Percentiles rank a stretch among this genome's conserved stretches.
Evolutionary conservation across 2,329 filamentous ascomycete genomes (phyloP).

Genomic region (Lizonia empirigonia): DNA sequence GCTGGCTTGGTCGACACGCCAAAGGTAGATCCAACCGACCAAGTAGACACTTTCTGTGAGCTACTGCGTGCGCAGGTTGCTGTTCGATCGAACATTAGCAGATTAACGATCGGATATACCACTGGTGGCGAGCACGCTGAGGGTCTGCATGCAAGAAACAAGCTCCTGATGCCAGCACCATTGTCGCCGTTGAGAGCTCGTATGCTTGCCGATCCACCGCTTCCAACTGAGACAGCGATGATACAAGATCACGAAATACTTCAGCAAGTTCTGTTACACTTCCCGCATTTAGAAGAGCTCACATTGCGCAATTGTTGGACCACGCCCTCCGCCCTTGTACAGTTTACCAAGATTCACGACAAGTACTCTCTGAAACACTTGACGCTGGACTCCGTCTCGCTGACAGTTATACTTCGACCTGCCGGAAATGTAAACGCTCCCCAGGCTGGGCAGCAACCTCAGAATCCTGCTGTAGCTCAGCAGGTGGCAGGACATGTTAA

Average conservation of each 20-base stretch:
- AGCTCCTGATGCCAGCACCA: constrained; percentile 67
- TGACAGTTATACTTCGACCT: constrained; percentile 51
- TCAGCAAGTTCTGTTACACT: constrained; percentile 50
- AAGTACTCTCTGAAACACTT: constrained; percentile 58
- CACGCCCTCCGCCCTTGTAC: constrained; percentile 62
- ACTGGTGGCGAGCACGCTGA: constrained; percentile 70
- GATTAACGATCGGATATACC: constrained; percentile 68
- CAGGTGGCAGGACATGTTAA: neutral
- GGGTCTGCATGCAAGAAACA: constrained; percentile 66
- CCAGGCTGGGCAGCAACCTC: neutral
- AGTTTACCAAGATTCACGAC: constrained; percentile 58
- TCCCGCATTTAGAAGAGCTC: constrained; percentile 64
- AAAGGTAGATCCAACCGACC: constrained; percentile 57
- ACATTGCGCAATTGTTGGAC: constrained; percentile 73
- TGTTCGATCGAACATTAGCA: constrained; percentile 57
- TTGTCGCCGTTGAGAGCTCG: constrained; percentile 43
- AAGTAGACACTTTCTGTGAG: constrained; percentile 58
- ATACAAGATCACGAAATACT: constrained; percentile 19
- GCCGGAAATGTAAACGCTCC: constrained; percentile 10
- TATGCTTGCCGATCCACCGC: constrained; percentile 1
- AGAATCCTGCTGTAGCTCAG: constrained; percentile 1
- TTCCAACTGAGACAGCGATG: neutral
- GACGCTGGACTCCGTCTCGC: constrained; percentile 67
- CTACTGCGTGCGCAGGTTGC: constrained; percentile 61
- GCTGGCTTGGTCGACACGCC: constrained; percentile 58